These are phyloP conservation scores for Trametes cinnabarina DNA, from an alignment of 768 basidiomycete genomes.

Conservation along the genomic window DNA sequence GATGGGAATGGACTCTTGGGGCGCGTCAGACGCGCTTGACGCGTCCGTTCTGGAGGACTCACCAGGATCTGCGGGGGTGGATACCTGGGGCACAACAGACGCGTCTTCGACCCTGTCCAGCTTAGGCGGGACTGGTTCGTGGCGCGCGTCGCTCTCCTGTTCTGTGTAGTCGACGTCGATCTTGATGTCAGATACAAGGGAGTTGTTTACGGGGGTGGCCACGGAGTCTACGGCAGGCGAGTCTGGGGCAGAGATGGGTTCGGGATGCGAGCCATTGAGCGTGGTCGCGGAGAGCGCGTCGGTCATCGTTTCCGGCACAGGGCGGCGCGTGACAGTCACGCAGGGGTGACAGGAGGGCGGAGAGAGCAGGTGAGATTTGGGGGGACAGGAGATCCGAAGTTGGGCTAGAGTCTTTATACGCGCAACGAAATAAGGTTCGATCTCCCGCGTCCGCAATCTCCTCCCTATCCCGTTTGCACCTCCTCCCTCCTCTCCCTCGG, in stretches of 20 bases:
- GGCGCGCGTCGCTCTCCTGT: constrained; percentile 66
- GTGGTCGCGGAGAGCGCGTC: constrained; percentile 40
- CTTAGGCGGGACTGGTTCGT: constrained; percentile 56
- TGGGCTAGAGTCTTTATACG: constrained; percentile 78
- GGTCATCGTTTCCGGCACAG: constrained; percentile 47
- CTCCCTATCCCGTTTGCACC: constrained; percentile 25
- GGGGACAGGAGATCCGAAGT: constrained; percentile 63
- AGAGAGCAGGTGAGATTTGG: constrained; percentile 56
- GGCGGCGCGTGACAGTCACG: constrained; percentile 72
- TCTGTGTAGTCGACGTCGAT: constrained; percentile 61
- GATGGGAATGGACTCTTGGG: constrained; percentile 43
- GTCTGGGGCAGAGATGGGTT: constrained; percentile 30
- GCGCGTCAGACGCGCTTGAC: constrained; percentile 14
- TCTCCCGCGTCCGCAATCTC: constrained; percentile 58
- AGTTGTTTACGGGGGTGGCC: constrained; percentile 56
- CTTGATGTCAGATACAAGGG: constrained; percentile 52
- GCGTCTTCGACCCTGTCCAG: constrained; percentile 41
- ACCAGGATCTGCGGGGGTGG: constrained; percentile 53
- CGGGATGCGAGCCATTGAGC: constrained; percentile 25
- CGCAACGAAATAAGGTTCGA: constrained; percentile 80
- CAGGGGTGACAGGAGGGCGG: constrained; percentile 33
- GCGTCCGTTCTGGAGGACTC: constrained; percentile 25
- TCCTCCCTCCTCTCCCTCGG: constrained; percentile 24
- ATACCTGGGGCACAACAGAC: constrained; percentile 45
- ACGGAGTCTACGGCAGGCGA: constrained; percentile 49